A percentile compares a stretch with the other conserved stretches of the same genome.
These are phyloP conservation scores for Zoysia japonica DNA, from an alignment of 176 grass and related monocot genomes.

Conservation along the genomic window DNA sequence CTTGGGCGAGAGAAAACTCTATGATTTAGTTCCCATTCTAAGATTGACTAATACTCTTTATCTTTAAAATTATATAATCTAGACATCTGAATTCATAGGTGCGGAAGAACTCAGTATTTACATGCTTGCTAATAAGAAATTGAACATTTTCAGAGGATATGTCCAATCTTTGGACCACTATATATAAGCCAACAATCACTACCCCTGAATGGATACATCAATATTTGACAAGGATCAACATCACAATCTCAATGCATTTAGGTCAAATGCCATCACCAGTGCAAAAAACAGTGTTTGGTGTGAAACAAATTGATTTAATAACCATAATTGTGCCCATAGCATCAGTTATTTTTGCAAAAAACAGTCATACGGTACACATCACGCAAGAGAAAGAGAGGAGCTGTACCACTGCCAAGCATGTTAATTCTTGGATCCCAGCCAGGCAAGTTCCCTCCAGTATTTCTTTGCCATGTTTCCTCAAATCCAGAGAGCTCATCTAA, in stretches of 20 bases:
- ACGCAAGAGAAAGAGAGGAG: background rate
- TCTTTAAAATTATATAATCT: background rate
- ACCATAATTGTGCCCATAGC: background rate
- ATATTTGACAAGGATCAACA: background rate
- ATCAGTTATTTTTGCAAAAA: background rate
- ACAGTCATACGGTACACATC: background rate
- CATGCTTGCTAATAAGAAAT: background rate
- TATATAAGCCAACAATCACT: constrained; percentile 19
- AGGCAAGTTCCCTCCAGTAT: constrained; percentile 45
- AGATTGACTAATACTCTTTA: background rate
- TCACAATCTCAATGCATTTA: background rate
- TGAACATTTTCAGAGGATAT: background rate
- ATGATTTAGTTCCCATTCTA: background rate
- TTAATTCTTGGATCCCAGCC: constrained; percentile 44
- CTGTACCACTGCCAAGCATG: constrained; percentile 42
- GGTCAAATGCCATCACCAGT: background rate
- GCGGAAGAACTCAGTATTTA: background rate
- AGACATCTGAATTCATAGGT: background rate
- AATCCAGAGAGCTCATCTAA: constrained; percentile 59
- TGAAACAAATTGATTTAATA: background rate
- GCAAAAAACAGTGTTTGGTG: background rate
- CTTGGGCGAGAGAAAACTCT: background rate
- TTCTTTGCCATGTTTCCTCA: constrained; percentile 70
- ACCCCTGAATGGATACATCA: background rate
- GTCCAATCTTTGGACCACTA: constrained; percentile 13